Evolutionary conservation across 176 grass and related monocot genomes (phyloP), one percentile per base, ranked within the genome.

Genomic region (Panicum miliaceum): DNA sequence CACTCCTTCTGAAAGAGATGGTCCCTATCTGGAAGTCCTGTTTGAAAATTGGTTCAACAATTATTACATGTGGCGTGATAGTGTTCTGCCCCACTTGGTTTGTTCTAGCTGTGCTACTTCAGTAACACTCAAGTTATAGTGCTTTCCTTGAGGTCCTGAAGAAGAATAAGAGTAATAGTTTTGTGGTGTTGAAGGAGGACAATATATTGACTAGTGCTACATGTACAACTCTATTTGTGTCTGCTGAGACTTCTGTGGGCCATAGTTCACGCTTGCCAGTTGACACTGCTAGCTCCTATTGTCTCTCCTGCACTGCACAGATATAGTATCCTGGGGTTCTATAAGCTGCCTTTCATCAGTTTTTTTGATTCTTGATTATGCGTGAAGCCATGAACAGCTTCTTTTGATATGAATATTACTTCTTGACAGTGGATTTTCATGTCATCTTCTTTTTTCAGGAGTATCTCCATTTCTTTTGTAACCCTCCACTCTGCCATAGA

Each of bases 401-500:
- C 2, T 16, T 80, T 42, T 81, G 38, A 51, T 65, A n/a, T 13
- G 41, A 35, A 76, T 65, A 10, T 19, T 80, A 40, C 20, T 26
- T 8, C 38, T 26, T 20, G 43, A 51, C 56, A 3, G 3, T 68
- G 16, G 45, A 52, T 75, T 64, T 5, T 68, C 56, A 71, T 79
- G 10, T 73, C 32, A 36, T 69, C 43, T 51, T 5, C 46, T 12
- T 80, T 10, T 82, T 93, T 81, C 78, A 99, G 96, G 96, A 99
- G 32, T 99, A 99, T 79, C 93, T 99, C 22, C 96, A 99, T 89
- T 99, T 99, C 81, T 99, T 94, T 86, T 99, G 96, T 78, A 88
- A 99, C 80, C 96, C 96, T 56, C 96, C 93, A 14, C 96, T 99
- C 52, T 99, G 93, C 77, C 96, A 99, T 52, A 86, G 96, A 88